Base-by-base conservation (phyloP, 2,329 filamentous ascomycete genomes). In the Penicillium aurantiogriseum region DNA sequence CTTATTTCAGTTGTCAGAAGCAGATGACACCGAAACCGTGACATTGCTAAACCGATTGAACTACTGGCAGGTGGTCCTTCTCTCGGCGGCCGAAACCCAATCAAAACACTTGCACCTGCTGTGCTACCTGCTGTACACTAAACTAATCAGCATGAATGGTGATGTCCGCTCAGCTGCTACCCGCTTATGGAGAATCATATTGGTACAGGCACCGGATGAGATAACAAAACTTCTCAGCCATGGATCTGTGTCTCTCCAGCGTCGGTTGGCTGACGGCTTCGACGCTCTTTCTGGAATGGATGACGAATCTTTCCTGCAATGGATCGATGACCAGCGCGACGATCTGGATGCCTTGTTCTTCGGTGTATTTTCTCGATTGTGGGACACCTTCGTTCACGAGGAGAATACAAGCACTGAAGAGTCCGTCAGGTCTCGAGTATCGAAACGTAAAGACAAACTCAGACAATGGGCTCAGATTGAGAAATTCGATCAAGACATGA, bases 41-140 rank as follows among this genome's bases (percentile, higher is more conserved):
- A 79, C 83, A 0, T 91, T 95, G 57, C 84, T 99, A 74, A 84
- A 90, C 58, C 93, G 92, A 70, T 85, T 99, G 67, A 86, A 91
- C 0, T 97, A 97, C 73, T 99, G 94, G 94, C 94, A 97, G 72
- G 92, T 91, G 21, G 90, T 96, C 19, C 86, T 99, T 17, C 79
- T 99, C 17, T 88, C 87, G 2, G 86, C 88, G 4, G 85, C 94
- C 17, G 88, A 90, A 3, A 81, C 84, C 7, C 91, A 96, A 44
- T 85, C 90, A n/a, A 87, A 91, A 10, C 90, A 90, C 68, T 83
- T 97, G 67, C 89, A 88, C 62, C 81, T 97, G 35, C 85, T 97
- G 42, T 97, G 92, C 81, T 97, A 96, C 68, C 86, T 97, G 59
- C 85, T 99, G 3, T 99, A 97, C 71, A 87, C 88, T 8, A 96